A percentile compares a stretch with the other conserved stretches of the same genome.
Conservation (phyloP, 2,329 filamentous ascomycete genomes). For the Trichoderma polysporum region DNA sequence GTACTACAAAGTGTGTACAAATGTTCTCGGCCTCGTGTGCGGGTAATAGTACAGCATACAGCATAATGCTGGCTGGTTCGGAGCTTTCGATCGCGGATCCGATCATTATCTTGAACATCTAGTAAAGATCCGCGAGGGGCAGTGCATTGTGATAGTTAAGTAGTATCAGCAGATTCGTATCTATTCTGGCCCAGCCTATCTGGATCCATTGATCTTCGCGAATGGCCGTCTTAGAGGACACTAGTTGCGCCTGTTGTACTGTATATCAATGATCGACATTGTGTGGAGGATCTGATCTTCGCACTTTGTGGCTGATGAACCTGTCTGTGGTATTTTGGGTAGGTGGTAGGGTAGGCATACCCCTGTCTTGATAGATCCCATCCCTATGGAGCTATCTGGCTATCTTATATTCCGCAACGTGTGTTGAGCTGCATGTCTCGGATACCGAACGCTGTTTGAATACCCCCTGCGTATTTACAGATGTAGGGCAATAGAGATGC, state of each 20-base stretch:
- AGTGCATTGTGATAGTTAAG: background rate
- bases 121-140: background rate
- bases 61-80: background rate
- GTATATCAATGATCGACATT: constrained; percentile 1
- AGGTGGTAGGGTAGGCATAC: background rate
- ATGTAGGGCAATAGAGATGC: background rate
- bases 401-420: background rate
- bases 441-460: background rate
- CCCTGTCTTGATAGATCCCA: background rate
- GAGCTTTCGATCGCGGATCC: background rate
- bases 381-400: background rate
- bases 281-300: constrained; percentile 18
- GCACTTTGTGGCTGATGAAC: constrained; percentile 9
- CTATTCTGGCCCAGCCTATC: background rate
- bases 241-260: background rate
- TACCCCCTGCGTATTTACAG: background rate
- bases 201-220: background rate
- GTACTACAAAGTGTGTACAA: background rate
- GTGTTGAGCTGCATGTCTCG: constrained; percentile 5
- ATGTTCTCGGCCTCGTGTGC: too few relatives aligned
- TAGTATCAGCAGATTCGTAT: background rate
- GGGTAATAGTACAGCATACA: background rate
- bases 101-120: background rate
- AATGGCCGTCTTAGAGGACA: background rate
- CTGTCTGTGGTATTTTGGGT: background rate